phyloP scores from a whole-genome alignment of 148 eudicot species.

The Camellia lanceoleosa region DNA sequence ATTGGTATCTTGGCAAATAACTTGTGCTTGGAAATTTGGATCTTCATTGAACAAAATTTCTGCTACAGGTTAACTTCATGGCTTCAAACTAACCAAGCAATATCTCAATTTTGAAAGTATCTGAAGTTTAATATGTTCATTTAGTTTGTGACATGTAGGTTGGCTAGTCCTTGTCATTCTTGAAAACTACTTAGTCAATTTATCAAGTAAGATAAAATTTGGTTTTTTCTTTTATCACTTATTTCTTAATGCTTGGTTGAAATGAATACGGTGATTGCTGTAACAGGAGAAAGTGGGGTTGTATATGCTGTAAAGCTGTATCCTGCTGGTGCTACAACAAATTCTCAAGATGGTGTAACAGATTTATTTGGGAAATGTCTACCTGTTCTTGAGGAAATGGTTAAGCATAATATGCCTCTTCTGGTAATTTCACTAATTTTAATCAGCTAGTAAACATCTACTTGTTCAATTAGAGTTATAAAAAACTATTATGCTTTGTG shows the following conservation, averaged over 20 bases:
- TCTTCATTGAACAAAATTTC: neutral
- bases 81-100: neutral
- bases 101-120: neutral
- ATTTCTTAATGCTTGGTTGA: neutral
- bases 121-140: neutral
- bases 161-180: neutral
- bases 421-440: constrained; percentile 45
- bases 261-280: constrained; percentile 11
- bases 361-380: constrained; percentile 89
- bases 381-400: constrained; percentile 91
- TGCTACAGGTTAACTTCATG: neutral
- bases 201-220: neutral
- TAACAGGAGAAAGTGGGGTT: constrained; percentile 76
- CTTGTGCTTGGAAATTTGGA: neutral
- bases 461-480: neutral
- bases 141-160: neutral
- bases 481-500: neutral
- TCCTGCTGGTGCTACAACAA: constrained; percentile 99
- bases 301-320: constrained; percentile 85
- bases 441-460: neutral
- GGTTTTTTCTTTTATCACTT: constrained; percentile 1
- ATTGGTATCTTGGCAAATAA: neutral
- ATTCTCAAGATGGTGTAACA: constrained; percentile 98
- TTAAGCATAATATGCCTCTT: constrained; percentile 77
- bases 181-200: neutral